Percentiles rank a stretch among this genome's conserved stretches.
phyloP scores from a whole-genome alignment of 1,139 yeast genomes.

The Zygosaccharomyces pseudobailii region DNA sequence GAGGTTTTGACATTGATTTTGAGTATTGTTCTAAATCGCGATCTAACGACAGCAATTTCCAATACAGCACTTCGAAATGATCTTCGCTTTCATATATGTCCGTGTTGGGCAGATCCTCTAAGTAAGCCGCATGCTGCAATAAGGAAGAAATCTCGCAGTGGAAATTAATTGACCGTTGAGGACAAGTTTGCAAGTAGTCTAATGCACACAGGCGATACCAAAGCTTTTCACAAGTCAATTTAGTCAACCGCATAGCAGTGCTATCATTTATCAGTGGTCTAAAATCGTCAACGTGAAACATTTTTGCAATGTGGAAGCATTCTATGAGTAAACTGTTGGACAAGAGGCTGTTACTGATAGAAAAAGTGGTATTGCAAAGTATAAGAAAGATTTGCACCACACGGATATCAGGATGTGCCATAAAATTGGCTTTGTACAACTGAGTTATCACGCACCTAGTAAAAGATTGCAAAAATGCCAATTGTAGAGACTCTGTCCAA shows the following conservation, averaged over 20 bases:
- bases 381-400: constrained; percentile 26
- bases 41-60: constrained; percentile 32
- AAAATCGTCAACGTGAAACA: constrained; percentile 20
- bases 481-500: constrained; percentile 18
- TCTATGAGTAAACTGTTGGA: constrained; percentile 22
- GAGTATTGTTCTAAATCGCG: constrained; percentile 29
- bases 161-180: constrained; percentile 19
- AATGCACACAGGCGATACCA: constrained; percentile 28
- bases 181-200: constrained; percentile 28
- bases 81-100: constrained; percentile 30
- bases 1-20: constrained; percentile 22
- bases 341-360: constrained; percentile 11
- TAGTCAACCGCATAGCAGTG: constrained; percentile 21
- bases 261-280: constrained; percentile 23
- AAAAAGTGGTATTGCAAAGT: constrained; percentile 25
- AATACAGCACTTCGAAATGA: constrained; percentile 26
- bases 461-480: constrained; percentile 14
- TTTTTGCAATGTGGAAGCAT: constrained; percentile 24
- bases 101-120: constrained; percentile 23
- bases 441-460: constrained; percentile 16
- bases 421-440: constrained; percentile 18
- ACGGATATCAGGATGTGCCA: constrained; percentile 26
- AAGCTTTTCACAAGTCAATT: constrained; percentile 24
- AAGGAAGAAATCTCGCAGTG: constrained; percentile 28
- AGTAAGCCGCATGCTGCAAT: constrained; percentile 28